A percentile compares a stretch with the other conserved stretches of the same genome.
Conservation (phyloP, 805 yeast species). For the Pichia gijzeniarum region DNA sequence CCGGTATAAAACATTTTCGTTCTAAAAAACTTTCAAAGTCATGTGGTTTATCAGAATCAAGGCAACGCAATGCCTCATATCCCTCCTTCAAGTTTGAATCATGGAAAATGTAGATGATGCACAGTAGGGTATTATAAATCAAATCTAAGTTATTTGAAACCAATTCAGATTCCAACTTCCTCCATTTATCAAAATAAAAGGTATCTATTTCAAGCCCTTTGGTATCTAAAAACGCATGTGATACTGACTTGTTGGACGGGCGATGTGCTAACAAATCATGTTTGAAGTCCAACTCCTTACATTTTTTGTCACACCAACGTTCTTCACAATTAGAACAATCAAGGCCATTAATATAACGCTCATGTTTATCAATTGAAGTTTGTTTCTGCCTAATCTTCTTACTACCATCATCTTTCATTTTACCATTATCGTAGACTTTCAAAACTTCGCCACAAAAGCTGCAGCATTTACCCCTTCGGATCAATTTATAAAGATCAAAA, state of each 20-base stretch:
- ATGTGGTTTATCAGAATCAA: conserved; percentile 6
- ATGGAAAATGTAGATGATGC: conserved; percentile 20
- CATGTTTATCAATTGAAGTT: conserved; percentile 22
- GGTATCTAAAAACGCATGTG: conserved; percentile 17
- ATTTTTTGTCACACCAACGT: conserved; percentile 28
- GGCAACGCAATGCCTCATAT: conserved; percentile 17
- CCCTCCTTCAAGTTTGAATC: conserved; percentile 15
- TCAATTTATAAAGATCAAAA: conserved; percentile 22
- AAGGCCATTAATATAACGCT: conserved; percentile 25
- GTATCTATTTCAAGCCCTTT: conserved; percentile 8
- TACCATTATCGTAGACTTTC: conserved; percentile 27
- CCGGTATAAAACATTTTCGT: background rate
- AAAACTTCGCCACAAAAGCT: conserved; percentile 29
- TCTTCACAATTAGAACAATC: conserved; percentile 27
- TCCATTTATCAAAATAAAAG: conserved; percentile 23
- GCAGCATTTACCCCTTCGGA: conserved; percentile 28
- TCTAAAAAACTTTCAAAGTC: conserved; percentile 14
- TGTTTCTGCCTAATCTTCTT: conserved; percentile 13
- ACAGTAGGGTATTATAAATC: conserved; percentile 17
- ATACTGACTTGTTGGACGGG: conserved; percentile 26
- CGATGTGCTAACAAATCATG: conserved; percentile 24
- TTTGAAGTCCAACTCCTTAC: conserved; percentile 24
- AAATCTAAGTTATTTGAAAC: conserved; percentile 14
- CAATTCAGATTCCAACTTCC: conserved; percentile 14
- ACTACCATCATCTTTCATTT: conserved; percentile 18